Evolutionary conservation across 139 green algal species (phyloP).

Genomic region (Medakamo hakoo): DNA sequence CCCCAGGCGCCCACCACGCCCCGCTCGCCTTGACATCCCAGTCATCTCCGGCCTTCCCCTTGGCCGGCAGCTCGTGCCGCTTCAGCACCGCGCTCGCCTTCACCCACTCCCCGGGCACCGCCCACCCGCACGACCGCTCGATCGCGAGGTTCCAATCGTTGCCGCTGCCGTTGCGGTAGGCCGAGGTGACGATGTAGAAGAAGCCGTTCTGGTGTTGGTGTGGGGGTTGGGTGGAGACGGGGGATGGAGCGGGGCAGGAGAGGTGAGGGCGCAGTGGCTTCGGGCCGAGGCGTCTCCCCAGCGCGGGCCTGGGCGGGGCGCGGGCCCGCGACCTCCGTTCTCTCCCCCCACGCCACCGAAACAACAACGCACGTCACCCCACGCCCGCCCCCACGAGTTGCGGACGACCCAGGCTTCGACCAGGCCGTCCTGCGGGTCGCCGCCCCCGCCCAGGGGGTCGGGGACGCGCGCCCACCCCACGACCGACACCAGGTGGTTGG

Average conservation of each 20-base stretch:
- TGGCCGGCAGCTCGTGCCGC: conserved; percentile 8
- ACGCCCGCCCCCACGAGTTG: conserved; percentile 12
- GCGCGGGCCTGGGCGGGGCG: no score
- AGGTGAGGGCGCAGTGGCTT: no score
- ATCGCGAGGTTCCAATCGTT: conserved; percentile 54
- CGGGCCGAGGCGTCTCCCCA: no score
- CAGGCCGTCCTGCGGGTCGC: no score
- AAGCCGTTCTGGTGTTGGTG: conserved; percentile 31
- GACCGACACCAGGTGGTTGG: conserved; percentile 76
- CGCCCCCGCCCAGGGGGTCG: not conserved
- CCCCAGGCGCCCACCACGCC: no score
- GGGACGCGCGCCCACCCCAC: conserved; percentile 50
- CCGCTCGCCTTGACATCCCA: no score
- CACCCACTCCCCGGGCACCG: conserved; percentile 26
- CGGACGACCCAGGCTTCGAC: conserved; percentile 14
- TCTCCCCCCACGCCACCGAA: no score
- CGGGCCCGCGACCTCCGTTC: no score
- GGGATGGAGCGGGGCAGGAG: conserved; percentile 38
- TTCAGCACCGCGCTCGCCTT: not conserved
- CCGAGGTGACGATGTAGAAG: conserved; percentile 51
- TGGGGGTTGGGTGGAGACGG: not conserved
- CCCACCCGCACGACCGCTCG: conserved; percentile 54
- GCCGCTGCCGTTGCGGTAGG: conserved; percentile 28
- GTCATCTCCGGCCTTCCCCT: no score
- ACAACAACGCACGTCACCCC: not conserved